Conservation (phyloP, 108 stramenopile genomes). For the Thalassiosira profunda region DNA sequence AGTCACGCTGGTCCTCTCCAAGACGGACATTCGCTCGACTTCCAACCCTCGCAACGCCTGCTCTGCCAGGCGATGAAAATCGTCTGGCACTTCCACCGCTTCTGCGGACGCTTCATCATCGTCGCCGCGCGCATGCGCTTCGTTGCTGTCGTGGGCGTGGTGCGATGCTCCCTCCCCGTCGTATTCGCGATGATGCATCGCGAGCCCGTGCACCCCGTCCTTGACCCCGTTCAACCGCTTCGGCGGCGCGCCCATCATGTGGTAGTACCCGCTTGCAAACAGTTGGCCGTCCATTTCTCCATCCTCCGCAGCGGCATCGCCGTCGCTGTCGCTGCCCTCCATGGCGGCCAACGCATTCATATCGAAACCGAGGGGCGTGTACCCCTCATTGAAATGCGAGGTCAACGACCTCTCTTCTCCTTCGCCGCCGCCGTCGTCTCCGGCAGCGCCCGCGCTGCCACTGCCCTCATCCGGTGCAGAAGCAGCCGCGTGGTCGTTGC, state of each 20-base stretch:
- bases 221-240: slow-evolving; percentile 44
- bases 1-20: too few relatives aligned
- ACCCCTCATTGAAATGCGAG: slow-evolving; percentile 37
- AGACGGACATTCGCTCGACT: slow-evolving; percentile 29
- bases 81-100: slow-evolving; percentile 16
- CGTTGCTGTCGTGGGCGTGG: neutral
- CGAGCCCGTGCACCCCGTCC: slow-evolving; percentile 8
- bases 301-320: too few relatives aligned
- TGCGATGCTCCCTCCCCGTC: slow-evolving; percentile 3
- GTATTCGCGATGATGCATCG: neutral
- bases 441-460: too few relatives aligned
- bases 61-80: slow-evolving; percentile 43
- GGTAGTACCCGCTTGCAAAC: slow-evolving; percentile 34
- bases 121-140: slow-evolving; percentile 8
- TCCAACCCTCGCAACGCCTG: slow-evolving; percentile 46
- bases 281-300: slow-evolving; percentile 10
- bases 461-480: too few relatives aligned
- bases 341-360: slow-evolving; percentile 29
- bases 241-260: slow-evolving; percentile 20
- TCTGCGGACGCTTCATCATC: neutral
- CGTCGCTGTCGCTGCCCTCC: slow-evolving; percentile 10
- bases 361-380: slow-evolving; percentile 46
- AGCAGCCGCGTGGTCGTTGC: too few relatives aligned
- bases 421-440: too few relatives aligned
- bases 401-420: too few relatives aligned